A percentile compares a stretch with the other conserved stretches of the same genome.
These are phyloP conservation scores for Kluyveromyces nonfermentans DNA, from an alignment of 805 yeast species.

Conservation along the genomic window DNA sequence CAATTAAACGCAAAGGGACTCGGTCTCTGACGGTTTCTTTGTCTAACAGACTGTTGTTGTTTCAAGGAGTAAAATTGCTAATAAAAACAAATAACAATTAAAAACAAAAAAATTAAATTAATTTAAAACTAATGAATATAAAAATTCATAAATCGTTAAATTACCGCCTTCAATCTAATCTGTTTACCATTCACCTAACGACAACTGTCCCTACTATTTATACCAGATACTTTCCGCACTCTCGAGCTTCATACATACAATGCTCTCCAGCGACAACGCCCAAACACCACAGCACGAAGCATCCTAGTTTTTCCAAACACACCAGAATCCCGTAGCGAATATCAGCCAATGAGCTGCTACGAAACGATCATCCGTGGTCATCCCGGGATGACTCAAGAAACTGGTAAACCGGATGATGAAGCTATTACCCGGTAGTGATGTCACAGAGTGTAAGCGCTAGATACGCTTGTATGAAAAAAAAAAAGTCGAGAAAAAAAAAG, in stretches of 20 bases:
- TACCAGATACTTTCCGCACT: neutral
- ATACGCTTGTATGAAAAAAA: too few relatives aligned
- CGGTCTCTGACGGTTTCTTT: neutral
- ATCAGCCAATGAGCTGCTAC: conserved; percentile 5
- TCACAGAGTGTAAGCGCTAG: neutral
- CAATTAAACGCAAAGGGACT: neutral
- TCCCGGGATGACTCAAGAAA: conserved; percentile 8
- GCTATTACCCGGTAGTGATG: neutral
- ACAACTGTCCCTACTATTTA: neutral
- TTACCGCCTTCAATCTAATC: too few relatives aligned
- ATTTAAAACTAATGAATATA: too few relatives aligned
- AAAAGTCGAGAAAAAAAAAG: too few relatives aligned
- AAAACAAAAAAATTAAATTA: too few relatives aligned
- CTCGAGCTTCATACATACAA: neutral
- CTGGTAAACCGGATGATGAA: neutral
- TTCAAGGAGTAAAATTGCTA: neutral
- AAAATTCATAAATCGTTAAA: too few relatives aligned
- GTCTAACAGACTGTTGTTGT: neutral
- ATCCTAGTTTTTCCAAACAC: neutral
- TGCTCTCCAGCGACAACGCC: neutral
- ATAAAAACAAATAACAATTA: too few relatives aligned
- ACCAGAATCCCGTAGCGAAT: neutral
- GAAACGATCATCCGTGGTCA: conserved; percentile 2
- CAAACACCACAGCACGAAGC: neutral
- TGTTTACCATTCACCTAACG: too few relatives aligned